A percentile compares a stretch with the other conserved stretches of the same genome.
These are phyloP conservation scores for Eimeria brunetti DNA, from an alignment of 169 alveolate genomes.

Conservation along the genomic window DNA sequence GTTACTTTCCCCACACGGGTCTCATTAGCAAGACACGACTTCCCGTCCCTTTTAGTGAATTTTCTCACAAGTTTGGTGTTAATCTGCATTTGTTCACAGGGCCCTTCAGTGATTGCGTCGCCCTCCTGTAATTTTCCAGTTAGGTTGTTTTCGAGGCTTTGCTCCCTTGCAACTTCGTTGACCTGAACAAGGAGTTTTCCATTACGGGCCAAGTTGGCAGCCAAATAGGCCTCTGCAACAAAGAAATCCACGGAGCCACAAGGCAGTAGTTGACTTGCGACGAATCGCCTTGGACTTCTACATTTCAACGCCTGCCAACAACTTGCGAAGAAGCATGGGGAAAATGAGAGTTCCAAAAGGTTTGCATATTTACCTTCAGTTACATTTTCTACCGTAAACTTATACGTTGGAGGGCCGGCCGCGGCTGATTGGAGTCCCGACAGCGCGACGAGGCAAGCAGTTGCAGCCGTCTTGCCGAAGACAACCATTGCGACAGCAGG, in stretches of 20 bases:
- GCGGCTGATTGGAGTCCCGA: neutral
- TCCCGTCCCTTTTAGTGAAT: no score
- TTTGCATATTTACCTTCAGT: neutral
- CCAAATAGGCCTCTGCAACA: neutral
- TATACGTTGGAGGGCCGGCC: neutral
- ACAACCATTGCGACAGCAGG: neutral
- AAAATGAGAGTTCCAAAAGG: neutral
- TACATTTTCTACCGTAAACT: neutral
- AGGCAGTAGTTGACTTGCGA: neutral
- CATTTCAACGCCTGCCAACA: no score
- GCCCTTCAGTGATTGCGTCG: no score
- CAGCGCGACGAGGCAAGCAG: neutral
- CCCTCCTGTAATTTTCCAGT: neutral
- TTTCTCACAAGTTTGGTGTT: no score
- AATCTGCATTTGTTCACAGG: no score
- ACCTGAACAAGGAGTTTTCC: neutral
- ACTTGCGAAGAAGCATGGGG: neutral
- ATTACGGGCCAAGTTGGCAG: neutral
- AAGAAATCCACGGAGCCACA: neutral
- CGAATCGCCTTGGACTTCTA: neutral
- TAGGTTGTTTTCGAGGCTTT: neutral
- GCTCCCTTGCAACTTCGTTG: neutral
- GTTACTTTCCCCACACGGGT: no score
- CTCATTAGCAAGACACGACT: no score
- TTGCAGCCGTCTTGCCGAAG: neutral